Evolutionary conservation across 2,329 filamentous ascomycete species (phyloP).

Genomic region (Clarireedia homoeocarpa): DNA sequence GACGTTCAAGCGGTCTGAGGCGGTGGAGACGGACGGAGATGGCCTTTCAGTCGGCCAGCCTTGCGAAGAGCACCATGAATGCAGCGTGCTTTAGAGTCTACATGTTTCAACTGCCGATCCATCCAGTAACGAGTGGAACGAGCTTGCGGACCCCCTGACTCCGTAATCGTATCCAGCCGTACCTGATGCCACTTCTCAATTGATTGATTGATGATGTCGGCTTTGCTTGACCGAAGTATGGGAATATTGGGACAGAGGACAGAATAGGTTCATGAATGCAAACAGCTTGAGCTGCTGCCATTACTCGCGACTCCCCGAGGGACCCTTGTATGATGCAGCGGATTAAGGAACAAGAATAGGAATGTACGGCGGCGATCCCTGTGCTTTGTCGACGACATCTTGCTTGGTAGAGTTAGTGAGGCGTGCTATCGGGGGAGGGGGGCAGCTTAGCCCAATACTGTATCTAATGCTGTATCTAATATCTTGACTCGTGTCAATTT

Average conservation of each 20-base stretch:
- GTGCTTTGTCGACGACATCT: background rate
- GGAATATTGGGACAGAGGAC: background rate
- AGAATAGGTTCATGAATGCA: too few relatives aligned
- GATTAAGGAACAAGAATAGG: background rate
- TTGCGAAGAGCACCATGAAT: background rate
- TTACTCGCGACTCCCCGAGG: too few relatives aligned
- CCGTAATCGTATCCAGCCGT: too few relatives aligned
- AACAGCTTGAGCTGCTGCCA: too few relatives aligned
- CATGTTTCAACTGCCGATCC: conserved; percentile 3
- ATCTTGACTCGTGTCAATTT: background rate
- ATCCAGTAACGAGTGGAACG: background rate
- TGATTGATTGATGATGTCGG: too few relatives aligned
- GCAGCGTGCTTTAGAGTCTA: background rate
- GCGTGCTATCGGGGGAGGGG: background rate
- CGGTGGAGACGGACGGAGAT: background rate
- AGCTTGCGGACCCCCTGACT: background rate
- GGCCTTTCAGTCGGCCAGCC: background rate
- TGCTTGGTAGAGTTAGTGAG: background rate
- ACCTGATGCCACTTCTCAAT: too few relatives aligned
- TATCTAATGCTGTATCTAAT: too few relatives aligned
- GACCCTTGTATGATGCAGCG: background rate
- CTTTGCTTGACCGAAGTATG: background rate
- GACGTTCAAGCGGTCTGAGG: background rate
- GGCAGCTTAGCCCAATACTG: background rate
- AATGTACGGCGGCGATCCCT: background rate